A percentile compares a stretch with the other conserved stretches of the same genome.
Conservation (phyloP, 768 basidiomycete genomes). For the Lentinula lateritia region DNA sequence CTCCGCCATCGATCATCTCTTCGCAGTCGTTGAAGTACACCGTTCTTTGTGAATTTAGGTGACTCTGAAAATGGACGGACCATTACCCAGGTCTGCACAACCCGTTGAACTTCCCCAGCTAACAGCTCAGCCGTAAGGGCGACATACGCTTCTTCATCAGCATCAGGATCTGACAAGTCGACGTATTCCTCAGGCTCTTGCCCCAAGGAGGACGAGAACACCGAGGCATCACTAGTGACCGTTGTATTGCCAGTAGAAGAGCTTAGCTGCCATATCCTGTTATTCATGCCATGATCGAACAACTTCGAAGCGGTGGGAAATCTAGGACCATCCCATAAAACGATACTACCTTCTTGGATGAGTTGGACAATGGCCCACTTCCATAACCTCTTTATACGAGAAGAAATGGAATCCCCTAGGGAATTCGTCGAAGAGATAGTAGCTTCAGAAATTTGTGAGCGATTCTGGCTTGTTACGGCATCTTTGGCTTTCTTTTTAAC, state of each 20-base stretch:
- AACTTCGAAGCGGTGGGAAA: constrained; percentile 22
- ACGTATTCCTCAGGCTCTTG: constrained; percentile 24
- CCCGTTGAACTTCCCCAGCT: constrained; percentile 38
- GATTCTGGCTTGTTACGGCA: constrained; percentile 12
- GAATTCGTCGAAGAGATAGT: not conserved
- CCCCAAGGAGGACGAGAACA: constrained; percentile 18
- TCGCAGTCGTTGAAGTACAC: constrained; percentile 41
- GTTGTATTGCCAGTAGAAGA: constrained; percentile 20
- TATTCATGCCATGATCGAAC: constrained; percentile 11
- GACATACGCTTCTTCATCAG: constrained; percentile 62
- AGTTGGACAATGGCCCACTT: constrained; percentile 58
- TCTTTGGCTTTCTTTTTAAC: constrained; percentile 39
- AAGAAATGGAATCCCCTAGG: constrained; percentile 19
- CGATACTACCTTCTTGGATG: constrained; percentile 66
- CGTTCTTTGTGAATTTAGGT: constrained; percentile 27
- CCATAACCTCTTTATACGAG: constrained; percentile 67
- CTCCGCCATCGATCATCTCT: constrained; percentile 62
- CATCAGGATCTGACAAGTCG: constrained; percentile 55
- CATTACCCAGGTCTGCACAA: constrained; percentile 31
- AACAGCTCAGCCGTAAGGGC: constrained; percentile 52
- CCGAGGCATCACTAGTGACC: constrained; percentile 20
- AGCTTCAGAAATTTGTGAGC: not conserved
- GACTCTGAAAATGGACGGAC: constrained; percentile 3
- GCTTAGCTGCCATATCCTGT: constrained; percentile 40
- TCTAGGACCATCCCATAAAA: constrained; percentile 66